These are phyloP conservation scores for Talinum fruticosum DNA, from an alignment of 148 eudicot genomes.

Conservation along the genomic window DNA sequence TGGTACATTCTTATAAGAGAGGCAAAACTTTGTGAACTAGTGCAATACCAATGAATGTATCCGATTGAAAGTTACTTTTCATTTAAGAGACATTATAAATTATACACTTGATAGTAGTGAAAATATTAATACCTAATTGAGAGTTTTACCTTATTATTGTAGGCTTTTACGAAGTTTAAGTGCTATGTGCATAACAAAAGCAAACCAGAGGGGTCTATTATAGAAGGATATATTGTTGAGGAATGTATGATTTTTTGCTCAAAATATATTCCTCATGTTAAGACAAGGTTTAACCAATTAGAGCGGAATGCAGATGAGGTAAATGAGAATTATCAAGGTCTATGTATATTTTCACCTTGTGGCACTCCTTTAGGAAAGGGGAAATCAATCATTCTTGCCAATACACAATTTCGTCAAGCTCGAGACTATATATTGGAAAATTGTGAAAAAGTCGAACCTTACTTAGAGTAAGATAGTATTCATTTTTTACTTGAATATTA, in stretches of 20 bases:
- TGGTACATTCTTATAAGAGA: constrained; percentile 9
- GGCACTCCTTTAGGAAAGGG: constrained; percentile 6
- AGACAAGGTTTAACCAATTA: background rate
- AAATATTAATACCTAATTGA: too few species aligned
- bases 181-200: background rate
- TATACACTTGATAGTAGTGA: too few species aligned
- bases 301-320: background rate
- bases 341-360: background rate
- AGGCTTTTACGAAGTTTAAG: too few species aligned
- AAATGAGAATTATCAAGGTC: background rate
- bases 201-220: background rate
- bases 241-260: constrained; percentile 1
- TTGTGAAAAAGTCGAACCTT: background rate
- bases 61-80: constrained; percentile 2
- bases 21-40: constrained; percentile 8
- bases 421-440: constrained; percentile 5
- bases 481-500: too few species aligned
- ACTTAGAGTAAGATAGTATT: background rate
- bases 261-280: background rate
- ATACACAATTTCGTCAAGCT: background rate
- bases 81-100: background rate
- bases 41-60: background rate
- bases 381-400: background rate
- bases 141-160: too few species aligned
- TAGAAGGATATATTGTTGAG: background rate